Evolutionary conservation across 768 basidiomycete species (phyloP), one percentile per base, ranked within the genome.

Genomic region (button mushroom (Agaricus bisporus)): DNA sequence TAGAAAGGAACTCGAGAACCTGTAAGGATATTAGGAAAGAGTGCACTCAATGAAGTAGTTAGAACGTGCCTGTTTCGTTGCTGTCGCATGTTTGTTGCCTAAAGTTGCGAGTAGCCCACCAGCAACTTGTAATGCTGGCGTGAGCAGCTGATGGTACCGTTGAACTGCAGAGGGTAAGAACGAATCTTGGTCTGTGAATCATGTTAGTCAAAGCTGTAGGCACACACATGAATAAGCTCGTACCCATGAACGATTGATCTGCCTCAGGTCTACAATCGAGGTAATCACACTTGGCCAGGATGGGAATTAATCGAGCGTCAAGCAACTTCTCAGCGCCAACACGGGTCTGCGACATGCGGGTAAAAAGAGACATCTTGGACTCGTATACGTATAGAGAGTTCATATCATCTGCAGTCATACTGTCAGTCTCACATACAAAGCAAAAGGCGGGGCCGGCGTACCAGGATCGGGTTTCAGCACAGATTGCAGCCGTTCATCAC

Each of bases 361-460:
- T 80, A 55, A 98, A 82, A 57, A 97, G 71, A 3, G 94, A 90
- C 82, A 95, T 86, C 69, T 95, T 95, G 12, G 94, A 82, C 64
- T 98, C 95, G 61, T 93, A 98, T 12, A 98, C 89, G 68, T 97
- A 98, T 38, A 95, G 73, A 0, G 91, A 77, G 61, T 95, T 95
- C 28, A 98, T 70, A 55, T 94, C 90, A 58, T 91, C 95, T 95
- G 59, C 0, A 56, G 52, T 51, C 10, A 15, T 14, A 35, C 49
- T 41, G 46, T 54, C 35, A 42, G 18, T 20, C 48, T 22, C 4
- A 38, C 17, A 28, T 43, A 41, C 36, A 29, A 29, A 45, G 43
- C 28, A 36, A 17, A 36, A 11, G 29, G n/a, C 4, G 39, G 17
- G 11, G 8, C 15, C 43, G 18, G 15, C 82, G 29, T 61, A 95